These are phyloP conservation scores for Tricladium varicosporioides DNA, from an alignment of 2,329 filamentous ascomycete genomes.

Conservation along the genomic window DNA sequence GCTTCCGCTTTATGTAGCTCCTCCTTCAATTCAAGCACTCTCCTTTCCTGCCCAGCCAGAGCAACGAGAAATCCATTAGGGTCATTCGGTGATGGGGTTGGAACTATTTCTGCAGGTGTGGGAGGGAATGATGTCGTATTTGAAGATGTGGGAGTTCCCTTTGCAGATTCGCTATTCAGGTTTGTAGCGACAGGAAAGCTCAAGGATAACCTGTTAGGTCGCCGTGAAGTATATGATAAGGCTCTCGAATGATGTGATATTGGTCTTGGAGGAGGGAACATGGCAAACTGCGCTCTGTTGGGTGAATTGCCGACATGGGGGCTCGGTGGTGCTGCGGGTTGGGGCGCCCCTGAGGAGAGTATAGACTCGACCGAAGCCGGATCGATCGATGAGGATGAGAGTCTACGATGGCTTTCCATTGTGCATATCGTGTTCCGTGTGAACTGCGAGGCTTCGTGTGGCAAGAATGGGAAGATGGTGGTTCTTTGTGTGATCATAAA, in stretches of 20 bases:
- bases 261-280: constrained; percentile 25
- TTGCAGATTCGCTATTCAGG: constrained; percentile 24
- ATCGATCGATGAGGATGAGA: constrained; percentile 30
- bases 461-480: constrained; percentile 20
- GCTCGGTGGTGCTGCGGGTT: constrained; percentile 25
- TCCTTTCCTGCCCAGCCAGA: constrained; percentile 87
- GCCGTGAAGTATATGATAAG: constrained; percentile 28
- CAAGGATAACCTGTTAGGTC: constrained; percentile 33
- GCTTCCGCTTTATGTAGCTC: constrained; percentile 81
- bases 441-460: constrained; percentile 21
- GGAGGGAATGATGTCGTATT: constrained; percentile 26
- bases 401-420: constrained; percentile 29
- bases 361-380: constrained; percentile 31
- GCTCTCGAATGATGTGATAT: constrained; percentile 24
- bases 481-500: constrained; percentile 26
- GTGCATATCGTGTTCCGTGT: constrained; percentile 27
- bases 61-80: constrained; percentile 68
- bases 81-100: constrained; percentile 29
- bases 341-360: constrained; percentile 27
- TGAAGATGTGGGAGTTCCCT: constrained; percentile 32
- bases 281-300: constrained; percentile 25
- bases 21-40: constrained; percentile 86
- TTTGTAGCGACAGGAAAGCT: constrained; percentile 33
- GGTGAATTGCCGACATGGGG: constrained; percentile 29
- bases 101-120: constrained; percentile 24